Conservation (phyloP, 768 basidiomycete genomes). For the Zangia roseola region DNA sequence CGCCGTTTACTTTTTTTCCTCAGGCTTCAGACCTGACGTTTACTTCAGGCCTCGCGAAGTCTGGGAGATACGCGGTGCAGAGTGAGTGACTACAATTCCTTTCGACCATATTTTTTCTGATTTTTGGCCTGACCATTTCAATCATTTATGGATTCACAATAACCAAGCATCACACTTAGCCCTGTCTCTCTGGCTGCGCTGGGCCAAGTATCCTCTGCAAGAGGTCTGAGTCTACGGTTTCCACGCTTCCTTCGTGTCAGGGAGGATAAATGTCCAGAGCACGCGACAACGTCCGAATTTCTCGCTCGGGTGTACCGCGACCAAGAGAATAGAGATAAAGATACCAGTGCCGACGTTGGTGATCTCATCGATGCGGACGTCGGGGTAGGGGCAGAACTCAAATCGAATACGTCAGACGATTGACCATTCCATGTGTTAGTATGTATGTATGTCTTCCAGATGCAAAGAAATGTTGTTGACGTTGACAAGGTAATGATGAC, state of each 20-base stretch:
- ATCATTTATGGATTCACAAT: not conserved
- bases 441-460: too few species aligned
- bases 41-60: slow-evolving; percentile 75
- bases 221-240: slow-evolving; percentile 84
- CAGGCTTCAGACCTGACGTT: slow-evolving; percentile 62
- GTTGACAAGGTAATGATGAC: too few species aligned
- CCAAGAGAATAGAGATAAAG: slow-evolving; percentile 48
- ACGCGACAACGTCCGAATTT: slow-evolving; percentile 71
- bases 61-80: slow-evolving; percentile 87
- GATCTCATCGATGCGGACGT: too few species aligned
- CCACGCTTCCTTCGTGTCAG: slow-evolving; percentile 77
- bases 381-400: too few species aligned
- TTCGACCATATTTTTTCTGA: not conserved
- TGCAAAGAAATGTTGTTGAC: too few species aligned
- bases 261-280: slow-evolving; percentile 70
- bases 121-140: slow-evolving; percentile 8
- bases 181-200: slow-evolving; percentile 82
- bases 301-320: slow-evolving; percentile 66
- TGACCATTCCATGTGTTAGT: too few species aligned
- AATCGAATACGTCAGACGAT: too few species aligned
- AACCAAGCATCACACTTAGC: slow-evolving; percentile 70
- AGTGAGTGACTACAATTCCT: slow-evolving; percentile 40
- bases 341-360: slow-evolving; percentile 43
- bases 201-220: slow-evolving; percentile 50
- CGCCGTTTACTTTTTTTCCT: too few species aligned